These are phyloP conservation scores for Novymonas esmeraldas DNA, from an alignment of 208 protist genomes.

Conservation along the genomic window DNA sequence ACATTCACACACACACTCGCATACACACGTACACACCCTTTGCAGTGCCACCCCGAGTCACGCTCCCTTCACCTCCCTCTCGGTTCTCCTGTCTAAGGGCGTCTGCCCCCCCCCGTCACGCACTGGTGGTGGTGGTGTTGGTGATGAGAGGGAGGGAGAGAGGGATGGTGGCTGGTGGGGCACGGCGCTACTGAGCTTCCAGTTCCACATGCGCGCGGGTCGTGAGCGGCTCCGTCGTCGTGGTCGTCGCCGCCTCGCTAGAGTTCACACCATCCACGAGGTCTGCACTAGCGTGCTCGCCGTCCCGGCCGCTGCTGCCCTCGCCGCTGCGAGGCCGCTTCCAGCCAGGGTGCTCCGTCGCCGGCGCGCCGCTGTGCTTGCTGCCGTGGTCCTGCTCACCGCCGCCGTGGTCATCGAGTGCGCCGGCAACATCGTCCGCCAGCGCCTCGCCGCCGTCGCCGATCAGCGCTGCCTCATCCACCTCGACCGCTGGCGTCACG, in stretches of 20 bases:
- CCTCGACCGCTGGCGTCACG: constrained; percentile 1
- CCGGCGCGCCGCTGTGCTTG: not conserved
- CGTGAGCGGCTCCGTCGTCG: not conserved
- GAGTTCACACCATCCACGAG: not conserved
- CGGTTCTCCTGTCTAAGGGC: too few species aligned
- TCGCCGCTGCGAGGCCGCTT: constrained; percentile 1
- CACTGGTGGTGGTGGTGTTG: too few species aligned
- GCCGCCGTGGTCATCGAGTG: too few species aligned
- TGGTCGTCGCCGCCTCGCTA: not conserved
- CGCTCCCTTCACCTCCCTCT: too few species aligned
- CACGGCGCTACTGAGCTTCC: not conserved
- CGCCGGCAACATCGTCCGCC: too few species aligned
- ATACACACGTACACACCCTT: constrained; percentile 6
- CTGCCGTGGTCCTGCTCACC: too few species aligned
- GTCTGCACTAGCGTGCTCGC: not conserved
- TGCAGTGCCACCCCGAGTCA: too few species aligned
- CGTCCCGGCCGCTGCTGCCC: not conserved
- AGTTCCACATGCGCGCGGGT: not conserved
- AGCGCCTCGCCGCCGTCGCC: constrained; percentile 1
- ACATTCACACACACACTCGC: not conserved
- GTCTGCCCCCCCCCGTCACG: too few species aligned
- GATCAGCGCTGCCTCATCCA: not conserved
- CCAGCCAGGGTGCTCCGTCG: not conserved
- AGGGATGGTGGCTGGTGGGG: not conserved
- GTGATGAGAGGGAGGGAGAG: not conserved